Evolutionary conservation across 2,329 filamentous ascomycete genomes (phyloP).

Genomic region (Beauveria brongniartii): DNA sequence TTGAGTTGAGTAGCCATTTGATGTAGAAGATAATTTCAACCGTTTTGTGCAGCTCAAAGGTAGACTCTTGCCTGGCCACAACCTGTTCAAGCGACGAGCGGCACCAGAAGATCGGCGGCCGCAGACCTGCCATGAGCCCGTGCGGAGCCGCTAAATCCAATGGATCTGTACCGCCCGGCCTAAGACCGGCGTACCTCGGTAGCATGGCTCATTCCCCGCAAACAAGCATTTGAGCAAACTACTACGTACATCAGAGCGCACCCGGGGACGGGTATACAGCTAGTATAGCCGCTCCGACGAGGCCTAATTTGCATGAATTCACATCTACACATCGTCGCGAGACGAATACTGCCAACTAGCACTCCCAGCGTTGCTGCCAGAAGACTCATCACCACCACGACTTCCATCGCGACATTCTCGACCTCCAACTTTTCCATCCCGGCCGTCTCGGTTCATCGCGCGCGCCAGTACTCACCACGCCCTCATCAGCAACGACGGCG

Average conservation of each 20-base stretch:
- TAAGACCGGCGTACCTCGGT: constrained; percentile 1
- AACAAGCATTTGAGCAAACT: not conserved
- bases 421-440: not conserved
- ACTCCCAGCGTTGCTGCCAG: not conserved
- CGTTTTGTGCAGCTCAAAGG: not conserved
- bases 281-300: constrained; percentile 1
- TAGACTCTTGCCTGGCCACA: too few species aligned
- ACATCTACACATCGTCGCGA: constrained; percentile 1
- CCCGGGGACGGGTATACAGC: constrained; percentile 1
- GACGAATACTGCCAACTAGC: not conserved
- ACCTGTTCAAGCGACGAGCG: not conserved
- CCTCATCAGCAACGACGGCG: not conserved
- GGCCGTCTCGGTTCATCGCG: not conserved
- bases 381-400: not conserved
- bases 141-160: not conserved
- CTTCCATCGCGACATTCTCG: too few species aligned
- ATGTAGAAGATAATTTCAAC: not conserved
- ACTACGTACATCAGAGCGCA: not conserved
- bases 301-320: not conserved
- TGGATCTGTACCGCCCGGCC: not conserved
- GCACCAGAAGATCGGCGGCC: not conserved
- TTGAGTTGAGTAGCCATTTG: not conserved
- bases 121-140: not conserved
- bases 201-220: constrained; percentile 2
- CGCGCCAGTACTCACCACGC: not conserved